Evolutionary conservation across 805 yeast species (phyloP).

Genomic region (Yamadazyma endophytica): DNA sequence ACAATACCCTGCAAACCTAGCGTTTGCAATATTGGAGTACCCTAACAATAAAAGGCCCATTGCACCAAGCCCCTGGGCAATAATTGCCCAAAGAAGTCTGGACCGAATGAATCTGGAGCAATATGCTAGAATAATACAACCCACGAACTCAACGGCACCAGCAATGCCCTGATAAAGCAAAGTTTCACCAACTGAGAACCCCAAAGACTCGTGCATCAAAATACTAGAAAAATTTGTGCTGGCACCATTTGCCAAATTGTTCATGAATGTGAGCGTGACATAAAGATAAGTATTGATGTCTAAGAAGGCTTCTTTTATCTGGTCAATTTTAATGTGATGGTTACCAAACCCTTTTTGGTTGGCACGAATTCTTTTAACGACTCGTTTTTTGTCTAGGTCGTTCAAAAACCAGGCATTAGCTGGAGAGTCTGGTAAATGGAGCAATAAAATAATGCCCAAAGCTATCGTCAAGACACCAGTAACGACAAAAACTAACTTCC

Average conservation of each 20-base stretch:
- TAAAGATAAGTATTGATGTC: slow-evolving; percentile 33
- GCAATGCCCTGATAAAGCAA: slow-evolving; percentile 43
- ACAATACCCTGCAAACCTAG: slow-evolving; percentile 10
- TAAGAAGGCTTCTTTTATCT: slow-evolving; percentile 31
- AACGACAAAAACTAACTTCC: slow-evolving; percentile 59
- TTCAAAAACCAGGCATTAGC: slow-evolving; percentile 35
- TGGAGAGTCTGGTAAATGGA: slow-evolving; percentile 41
- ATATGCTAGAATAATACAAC: slow-evolving; percentile 27
- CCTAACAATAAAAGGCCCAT: slow-evolving; percentile 37
- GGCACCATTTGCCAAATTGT: slow-evolving; percentile 36
- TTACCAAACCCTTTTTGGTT: slow-evolving; percentile 43
- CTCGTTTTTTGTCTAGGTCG: slow-evolving; percentile 28
- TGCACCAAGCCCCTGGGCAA: slow-evolving; percentile 19
- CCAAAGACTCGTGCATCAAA: slow-evolving; percentile 21
- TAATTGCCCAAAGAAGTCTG: slow-evolving; percentile 22
- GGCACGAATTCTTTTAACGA: slow-evolving; percentile 26
- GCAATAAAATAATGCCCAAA: slow-evolving; percentile 42
- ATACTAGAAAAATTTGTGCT: slow-evolving; percentile 33
- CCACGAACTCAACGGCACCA: slow-evolving; percentile 46
- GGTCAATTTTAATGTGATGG: slow-evolving; percentile 31
- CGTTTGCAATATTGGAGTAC: slow-evolving; percentile 26
- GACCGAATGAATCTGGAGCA: slow-evolving; percentile 21
- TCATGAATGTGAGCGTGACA: slow-evolving; percentile 21
- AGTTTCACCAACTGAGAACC: slow-evolving; percentile 25
- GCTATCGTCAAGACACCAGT: slow-evolving; percentile 57